Evolutionary conservation across 805 yeast species (phyloP).

Genomic region (Suhomyces sp.): DNA sequence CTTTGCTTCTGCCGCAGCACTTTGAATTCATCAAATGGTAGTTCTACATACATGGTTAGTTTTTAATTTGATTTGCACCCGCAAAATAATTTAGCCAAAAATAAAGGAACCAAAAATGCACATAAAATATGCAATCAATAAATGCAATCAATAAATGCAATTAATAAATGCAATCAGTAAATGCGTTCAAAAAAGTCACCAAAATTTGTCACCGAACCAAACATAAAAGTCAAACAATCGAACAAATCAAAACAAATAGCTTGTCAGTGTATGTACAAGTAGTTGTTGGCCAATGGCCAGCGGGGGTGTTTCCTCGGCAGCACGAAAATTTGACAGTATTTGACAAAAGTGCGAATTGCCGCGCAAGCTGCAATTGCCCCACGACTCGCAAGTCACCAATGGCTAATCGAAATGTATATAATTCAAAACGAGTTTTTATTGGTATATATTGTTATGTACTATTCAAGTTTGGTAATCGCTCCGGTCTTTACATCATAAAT

Average conservation of each 20-base stretch:
- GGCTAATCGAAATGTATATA: too few species aligned
- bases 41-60: constrained; percentile 21
- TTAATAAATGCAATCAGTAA: too few species aligned
- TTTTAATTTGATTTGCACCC: neutral
- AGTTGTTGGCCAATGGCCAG: too few species aligned
- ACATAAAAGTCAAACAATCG: too few species aligned
- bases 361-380: neutral
- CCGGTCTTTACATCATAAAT: constrained; percentile 39
- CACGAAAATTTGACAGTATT: neutral
- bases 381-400: too few species aligned
- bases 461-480: constrained; percentile 16
- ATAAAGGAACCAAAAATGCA: neutral
- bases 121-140: neutral
- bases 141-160: too few species aligned
- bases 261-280: too few species aligned
- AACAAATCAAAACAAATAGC: too few species aligned
- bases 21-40: constrained; percentile 27
- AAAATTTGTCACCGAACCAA: too few species aligned
- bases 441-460: too few species aligned
- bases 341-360: neutral
- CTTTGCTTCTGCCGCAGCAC: constrained; percentile 21
- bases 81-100: too few species aligned
- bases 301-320: neutral
- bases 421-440: too few species aligned
- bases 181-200: neutral